These are phyloP conservation scores for Postia placenta DNA, from an alignment of 768 basidiomycete species.

Conservation along the genomic window DNA sequence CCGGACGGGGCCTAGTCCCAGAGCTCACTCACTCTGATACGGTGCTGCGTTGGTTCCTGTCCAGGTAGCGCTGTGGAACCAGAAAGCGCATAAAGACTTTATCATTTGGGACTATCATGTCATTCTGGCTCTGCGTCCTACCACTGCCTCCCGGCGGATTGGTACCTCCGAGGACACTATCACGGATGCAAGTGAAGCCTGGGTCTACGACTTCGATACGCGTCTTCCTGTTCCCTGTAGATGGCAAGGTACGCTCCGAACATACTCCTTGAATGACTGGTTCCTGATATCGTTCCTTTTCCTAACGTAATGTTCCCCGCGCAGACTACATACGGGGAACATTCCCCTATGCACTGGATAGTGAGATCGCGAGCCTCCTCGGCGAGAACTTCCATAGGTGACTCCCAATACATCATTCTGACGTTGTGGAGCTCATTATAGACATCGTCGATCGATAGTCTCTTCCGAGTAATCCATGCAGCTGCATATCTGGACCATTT, in stretches of 20 bases:
- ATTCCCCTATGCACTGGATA: constrained; percentile 22
- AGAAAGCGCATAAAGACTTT: constrained; percentile 38
- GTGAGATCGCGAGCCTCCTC: constrained; percentile 4
- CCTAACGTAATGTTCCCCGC: background rate
- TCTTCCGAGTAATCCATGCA: constrained; percentile 57
- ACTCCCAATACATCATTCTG: background rate
- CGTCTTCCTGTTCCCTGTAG: constrained; percentile 43
- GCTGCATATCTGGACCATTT: constrained; percentile 48
- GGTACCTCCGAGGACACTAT: background rate
- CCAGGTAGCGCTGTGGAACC: constrained; percentile 63
- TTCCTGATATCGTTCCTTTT: background rate
- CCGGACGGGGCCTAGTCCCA: background rate
- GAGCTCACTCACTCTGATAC: background rate
- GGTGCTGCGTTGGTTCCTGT: background rate
- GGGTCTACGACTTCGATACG: constrained; percentile 72
- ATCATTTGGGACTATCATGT: constrained; percentile 79
- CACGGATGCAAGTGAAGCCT: constrained; percentile 23
- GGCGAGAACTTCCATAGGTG: constrained; percentile 17
- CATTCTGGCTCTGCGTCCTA: constrained; percentile 44
- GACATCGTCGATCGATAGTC: constrained; percentile 27
- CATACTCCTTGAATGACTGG: background rate
- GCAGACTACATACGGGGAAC: constrained; percentile 25
- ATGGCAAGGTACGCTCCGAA: constrained; percentile 36
- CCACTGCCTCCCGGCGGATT: background rate
- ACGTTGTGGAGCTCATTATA: background rate